Evolutionary conservation across 2,329 filamentous ascomycete genomes (phyloP).

Genomic region (Coniochaeta sp.): DNA sequence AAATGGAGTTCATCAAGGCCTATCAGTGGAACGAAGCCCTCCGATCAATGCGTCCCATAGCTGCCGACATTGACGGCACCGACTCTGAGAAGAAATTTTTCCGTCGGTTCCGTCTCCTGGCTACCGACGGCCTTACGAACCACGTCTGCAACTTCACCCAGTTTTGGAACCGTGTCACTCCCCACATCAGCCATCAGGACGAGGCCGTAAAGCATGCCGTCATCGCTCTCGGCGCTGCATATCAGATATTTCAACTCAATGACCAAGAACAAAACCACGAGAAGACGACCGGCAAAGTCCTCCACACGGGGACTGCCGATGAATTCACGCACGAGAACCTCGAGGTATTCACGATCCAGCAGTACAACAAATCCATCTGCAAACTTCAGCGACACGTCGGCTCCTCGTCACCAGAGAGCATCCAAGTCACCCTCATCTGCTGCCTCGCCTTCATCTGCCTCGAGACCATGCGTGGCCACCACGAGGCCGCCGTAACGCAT

Average conservation of each 20-base stretch:
- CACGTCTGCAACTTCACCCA: constrained; percentile 19
- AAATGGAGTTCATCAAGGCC: constrained; percentile 17
- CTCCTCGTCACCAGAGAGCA: constrained; percentile 15
- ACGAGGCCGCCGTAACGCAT: constrained; percentile 16
- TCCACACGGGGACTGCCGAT: background rate
- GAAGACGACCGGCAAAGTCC: background rate
- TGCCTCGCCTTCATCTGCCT: constrained; percentile 21
- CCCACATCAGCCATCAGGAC: constrained; percentile 21
- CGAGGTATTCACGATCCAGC: constrained; percentile 29
- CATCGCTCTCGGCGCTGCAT: constrained; percentile 25
- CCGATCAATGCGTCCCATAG: constrained; percentile 23
- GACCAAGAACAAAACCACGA: background rate
- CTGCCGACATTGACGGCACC: constrained; percentile 27
- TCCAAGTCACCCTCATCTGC: constrained; percentile 18
- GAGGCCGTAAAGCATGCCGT: constrained; percentile 24
- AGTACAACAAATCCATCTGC: constrained; percentile 30
- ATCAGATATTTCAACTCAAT: constrained; percentile 17
- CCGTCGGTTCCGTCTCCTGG: constrained; percentile 24
- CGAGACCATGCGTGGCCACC: constrained; percentile 17
- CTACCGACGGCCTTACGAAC: constrained; percentile 20
- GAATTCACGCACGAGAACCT: constrained; percentile 16
- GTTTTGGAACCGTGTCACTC: constrained; percentile 23
- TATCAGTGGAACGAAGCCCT: constrained; percentile 17
- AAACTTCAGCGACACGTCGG: constrained; percentile 19
- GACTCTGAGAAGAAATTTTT: constrained; percentile 26